Evolutionary conservation across 139 green algal species (phyloP).

Genomic region (Zygnema circumcarinatum): DNA sequence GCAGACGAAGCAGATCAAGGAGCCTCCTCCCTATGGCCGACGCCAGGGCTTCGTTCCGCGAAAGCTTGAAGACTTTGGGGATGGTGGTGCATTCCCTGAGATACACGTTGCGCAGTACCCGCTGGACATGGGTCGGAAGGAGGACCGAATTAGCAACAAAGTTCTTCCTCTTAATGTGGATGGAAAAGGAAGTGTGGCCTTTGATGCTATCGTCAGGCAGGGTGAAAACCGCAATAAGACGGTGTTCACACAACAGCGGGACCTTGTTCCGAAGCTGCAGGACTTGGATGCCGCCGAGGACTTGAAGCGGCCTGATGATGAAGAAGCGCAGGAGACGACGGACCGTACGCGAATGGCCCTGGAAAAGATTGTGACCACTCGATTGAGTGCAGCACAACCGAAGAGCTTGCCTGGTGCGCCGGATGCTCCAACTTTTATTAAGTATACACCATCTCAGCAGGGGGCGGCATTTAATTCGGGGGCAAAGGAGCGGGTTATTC

Average conservation of each 20-base stretch:
- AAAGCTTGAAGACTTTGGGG: conserved; percentile 82
- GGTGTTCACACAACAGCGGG: conserved; percentile 77
- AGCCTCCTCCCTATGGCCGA: conserved; percentile 54
- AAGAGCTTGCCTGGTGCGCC: conserved; percentile 63
- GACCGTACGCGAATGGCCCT: conserved; percentile 47
- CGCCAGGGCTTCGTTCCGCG: conserved; percentile 75
- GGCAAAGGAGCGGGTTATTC: conserved; percentile 90
- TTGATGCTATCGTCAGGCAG: conserved; percentile 86
- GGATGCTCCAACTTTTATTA: conserved; percentile 85
- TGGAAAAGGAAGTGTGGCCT: conserved; percentile 81
- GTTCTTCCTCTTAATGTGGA: conserved; percentile 80
- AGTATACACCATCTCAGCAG: conserved; percentile 91
- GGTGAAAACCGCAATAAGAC: conserved; percentile 74
- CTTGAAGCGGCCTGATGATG: conserved; percentile 77
- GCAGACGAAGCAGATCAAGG: not conserved
- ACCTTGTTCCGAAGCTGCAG: conserved; percentile 72
- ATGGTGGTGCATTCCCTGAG: conserved; percentile 90
- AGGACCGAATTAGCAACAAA: conserved; percentile 65
- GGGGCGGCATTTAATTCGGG: conserved; percentile 70
- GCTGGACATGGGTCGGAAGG: conserved; percentile 83
- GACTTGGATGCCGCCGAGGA: conserved; percentile 34
- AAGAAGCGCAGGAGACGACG: conserved; percentile 73
- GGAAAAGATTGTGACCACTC: conserved; percentile 75
- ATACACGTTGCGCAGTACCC: conserved; percentile 92
- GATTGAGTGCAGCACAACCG: conserved; percentile 76